A percentile compares a stretch with the other conserved stretches of the same genome.
phyloP scores from a whole-genome alignment of 2,329 filamentous ascomycete genomes.

The Colletotrichum tamarilloi region DNA sequence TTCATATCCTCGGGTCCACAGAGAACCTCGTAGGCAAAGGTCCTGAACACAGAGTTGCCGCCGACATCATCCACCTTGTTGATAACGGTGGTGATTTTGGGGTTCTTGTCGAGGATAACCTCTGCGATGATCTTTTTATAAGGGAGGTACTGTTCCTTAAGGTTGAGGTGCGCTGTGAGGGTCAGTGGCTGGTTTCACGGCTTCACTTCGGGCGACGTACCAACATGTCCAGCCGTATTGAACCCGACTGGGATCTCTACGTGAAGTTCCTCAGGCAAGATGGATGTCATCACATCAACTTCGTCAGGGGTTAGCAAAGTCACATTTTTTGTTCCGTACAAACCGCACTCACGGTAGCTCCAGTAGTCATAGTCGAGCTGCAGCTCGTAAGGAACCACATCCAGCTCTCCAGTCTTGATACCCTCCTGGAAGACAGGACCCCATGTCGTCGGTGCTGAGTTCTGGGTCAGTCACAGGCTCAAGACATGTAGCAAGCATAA shows the following conservation, averaged over 20 bases:
- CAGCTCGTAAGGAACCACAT: conserved; percentile 80
- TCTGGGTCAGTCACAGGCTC: background rate
- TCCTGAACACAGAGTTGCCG: conserved; percentile 85
- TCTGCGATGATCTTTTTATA: conserved; percentile 90
- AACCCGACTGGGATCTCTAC: conserved; percentile 88
- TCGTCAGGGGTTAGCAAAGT: background rate
- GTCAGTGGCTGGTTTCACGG: conserved; percentile 30
- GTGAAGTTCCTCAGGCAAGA: conserved; percentile 83
- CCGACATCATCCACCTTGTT: conserved; percentile 95
- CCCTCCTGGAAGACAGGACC: conserved; percentile 76
- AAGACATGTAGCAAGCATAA: background rate
- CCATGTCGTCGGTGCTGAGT: conserved; percentile 78
- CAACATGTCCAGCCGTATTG: conserved; percentile 88
- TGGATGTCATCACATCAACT: conserved; percentile 85
- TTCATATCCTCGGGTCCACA: conserved; percentile 84
- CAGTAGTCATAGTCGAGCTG: conserved; percentile 86
- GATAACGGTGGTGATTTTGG: conserved; percentile 85
- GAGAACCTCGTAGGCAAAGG: conserved; percentile 92
- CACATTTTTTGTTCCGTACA: no score
- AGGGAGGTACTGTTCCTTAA: conserved; percentile 82
- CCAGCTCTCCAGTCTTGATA: conserved; percentile 74
- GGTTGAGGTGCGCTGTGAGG: conserved; percentile 82
- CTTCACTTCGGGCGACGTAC: conserved; percentile 54
- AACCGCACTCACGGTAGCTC: conserved; percentile 74
- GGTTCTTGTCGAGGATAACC: conserved; percentile 91